Base-by-base conservation (phyloP, 805 yeast species). In the Maudiozyma saulgeensis region DNA sequence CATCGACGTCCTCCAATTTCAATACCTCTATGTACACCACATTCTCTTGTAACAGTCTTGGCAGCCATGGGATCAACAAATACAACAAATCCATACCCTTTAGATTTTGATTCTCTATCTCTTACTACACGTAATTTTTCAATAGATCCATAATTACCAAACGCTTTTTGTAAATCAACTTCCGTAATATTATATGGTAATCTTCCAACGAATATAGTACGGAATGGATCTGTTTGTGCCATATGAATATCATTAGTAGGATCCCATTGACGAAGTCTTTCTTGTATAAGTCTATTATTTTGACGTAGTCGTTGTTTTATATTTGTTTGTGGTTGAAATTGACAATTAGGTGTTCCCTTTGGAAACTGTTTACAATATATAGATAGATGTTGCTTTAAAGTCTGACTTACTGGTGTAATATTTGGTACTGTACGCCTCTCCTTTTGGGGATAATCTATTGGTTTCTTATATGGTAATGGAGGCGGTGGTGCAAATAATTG, bases 51-150 rank as follows among this genome's bases (percentile, higher is more conserved):
- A 1, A 96, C 93, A 12, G 63, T 66, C 45, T 76, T 74, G 21
- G 88, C 83, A 51, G 81, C 85, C 1, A 66, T 52, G 18, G 80
- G 84, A 26, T 74, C 69, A 47, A 77, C 81, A 64, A 79, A 91
- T 3, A 82, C 82, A 2, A 89, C 70, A 60, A 91, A 91, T 1
- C 84, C 97, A 63, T 91, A 91, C 0, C 98, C 97, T 51, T 80
- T 72, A 4, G 90, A 77, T 51, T 77, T 76, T 12, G 55, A 45
- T 6, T 77, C 79, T 45, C 75, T 71, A 49, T 81, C 80, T 50
- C 79, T 68, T 0, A 84, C 85, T 1, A 83, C 71, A 28, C 86
- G 68, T 0, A 78, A 64, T 41, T 73, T 75, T 44, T 84, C 90
- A 28, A 91, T 79, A 6, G 77, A 75, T 0, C 97, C 98, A 68